phyloP scores from a whole-genome alignment of 2,329 filamentous ascomycete species.

The Ophiognomonia clavigignenti-juglandacearum region DNA sequence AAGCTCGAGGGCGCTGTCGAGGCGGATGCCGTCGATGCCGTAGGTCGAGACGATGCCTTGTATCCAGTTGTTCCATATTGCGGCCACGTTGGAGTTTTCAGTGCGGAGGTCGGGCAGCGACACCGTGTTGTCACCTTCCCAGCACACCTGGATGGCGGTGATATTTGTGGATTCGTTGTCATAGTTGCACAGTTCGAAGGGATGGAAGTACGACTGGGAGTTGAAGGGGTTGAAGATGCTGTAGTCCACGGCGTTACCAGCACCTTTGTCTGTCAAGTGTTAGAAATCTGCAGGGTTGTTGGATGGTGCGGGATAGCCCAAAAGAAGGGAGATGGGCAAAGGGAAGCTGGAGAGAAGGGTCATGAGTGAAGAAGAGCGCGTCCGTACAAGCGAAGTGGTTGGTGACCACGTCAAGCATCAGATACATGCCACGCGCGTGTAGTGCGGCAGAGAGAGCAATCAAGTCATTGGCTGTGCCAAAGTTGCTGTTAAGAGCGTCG shows the following conservation, averaged over 20 bases:
- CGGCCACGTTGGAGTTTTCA: constrained; percentile 34
- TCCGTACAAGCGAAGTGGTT: constrained; percentile 58
- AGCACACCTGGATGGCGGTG: constrained; percentile 36
- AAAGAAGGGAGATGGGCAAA: no score
- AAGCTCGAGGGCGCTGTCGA: constrained; percentile 45
- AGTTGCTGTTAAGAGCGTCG: constrained; percentile 43
- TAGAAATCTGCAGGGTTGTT: no score
- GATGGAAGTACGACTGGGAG: constrained; percentile 47
- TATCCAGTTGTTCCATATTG: constrained; percentile 44
- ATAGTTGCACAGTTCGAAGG: constrained; percentile 49
- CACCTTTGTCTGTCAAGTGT: no score
- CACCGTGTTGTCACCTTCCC: constrained; percentile 43
- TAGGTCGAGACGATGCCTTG: constrained; percentile 42
- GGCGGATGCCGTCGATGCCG: constrained; percentile 45
- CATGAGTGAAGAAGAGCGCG: no score
- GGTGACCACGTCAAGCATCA: constrained; percentile 55
- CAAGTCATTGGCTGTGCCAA: constrained; percentile 46
- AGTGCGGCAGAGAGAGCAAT: constrained; percentile 42
- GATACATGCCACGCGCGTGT: constrained; percentile 46
- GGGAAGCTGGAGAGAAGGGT: no score
- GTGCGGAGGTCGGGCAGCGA: constrained; percentile 48
- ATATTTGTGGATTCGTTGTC: constrained; percentile 28
- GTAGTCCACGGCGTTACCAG: constrained; percentile 46
- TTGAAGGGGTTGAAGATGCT: constrained; percentile 50
- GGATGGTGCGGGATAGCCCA: no score